Percentiles rank a stretch among this genome's conserved stretches.
Conservation (phyloP, 305 asterid species). For the Solanum hybrid region DNA sequence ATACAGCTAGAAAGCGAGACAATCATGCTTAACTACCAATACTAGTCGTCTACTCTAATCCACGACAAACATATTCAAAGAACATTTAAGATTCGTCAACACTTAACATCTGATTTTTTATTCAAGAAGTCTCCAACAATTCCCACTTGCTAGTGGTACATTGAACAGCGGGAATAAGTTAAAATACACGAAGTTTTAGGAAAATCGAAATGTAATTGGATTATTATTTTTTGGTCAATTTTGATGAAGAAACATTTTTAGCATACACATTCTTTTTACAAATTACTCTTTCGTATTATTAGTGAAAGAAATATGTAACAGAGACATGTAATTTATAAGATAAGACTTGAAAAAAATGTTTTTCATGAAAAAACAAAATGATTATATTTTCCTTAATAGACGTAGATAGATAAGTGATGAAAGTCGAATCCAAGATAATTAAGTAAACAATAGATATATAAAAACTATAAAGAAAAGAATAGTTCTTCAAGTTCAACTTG, state of each 20-base stretch:
- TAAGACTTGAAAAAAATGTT: background rate
- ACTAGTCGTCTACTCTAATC: background rate
- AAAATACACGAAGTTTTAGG: background rate
- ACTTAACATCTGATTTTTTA: background rate
- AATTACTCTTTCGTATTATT: background rate
- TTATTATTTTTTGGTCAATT: background rate
- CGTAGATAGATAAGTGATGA: background rate
- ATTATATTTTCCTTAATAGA: background rate
- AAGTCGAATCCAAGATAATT: background rate
- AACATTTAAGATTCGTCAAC: background rate
- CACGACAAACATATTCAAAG: background rate
- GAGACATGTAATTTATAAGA: background rate
- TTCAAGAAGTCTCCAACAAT: background rate
- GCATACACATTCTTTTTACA: background rate
- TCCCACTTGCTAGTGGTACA: background rate
- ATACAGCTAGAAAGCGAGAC: background rate
- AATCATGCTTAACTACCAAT: background rate
- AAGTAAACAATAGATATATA: background rate
- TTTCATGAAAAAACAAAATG: background rate
- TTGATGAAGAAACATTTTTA: background rate
- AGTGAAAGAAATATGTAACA: background rate
- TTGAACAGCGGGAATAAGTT: background rate
- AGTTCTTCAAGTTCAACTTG: background rate
- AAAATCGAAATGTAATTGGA: background rate
- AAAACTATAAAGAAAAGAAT: background rate